These are phyloP conservation scores for Lachancea thermotolerans DNA, from an alignment of 805 yeast genomes.

Conservation along the genomic window DNA sequence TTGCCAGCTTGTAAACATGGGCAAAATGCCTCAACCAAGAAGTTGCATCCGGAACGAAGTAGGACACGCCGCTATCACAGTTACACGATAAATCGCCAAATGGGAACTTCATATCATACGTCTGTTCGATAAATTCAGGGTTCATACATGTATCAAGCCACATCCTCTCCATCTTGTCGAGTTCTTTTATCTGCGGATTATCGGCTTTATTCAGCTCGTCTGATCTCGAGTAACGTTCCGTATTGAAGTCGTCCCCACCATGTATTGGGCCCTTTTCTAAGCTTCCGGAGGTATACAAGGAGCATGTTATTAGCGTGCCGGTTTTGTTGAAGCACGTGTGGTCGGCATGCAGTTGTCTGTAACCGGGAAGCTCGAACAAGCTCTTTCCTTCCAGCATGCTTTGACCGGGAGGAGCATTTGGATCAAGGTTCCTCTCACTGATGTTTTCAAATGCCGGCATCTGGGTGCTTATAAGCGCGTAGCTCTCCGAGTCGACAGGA, in stretches of 20 bases:
- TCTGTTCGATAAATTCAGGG: constrained; percentile 16
- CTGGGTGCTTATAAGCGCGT: not conserved
- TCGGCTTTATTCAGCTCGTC: constrained; percentile 1
- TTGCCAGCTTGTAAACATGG: constrained; percentile 59
- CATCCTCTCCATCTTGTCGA: constrained; percentile 12
- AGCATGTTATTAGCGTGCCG: constrained; percentile 30
- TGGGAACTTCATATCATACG: constrained; percentile 15
- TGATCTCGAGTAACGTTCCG: not conserved
- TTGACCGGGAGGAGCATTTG: constrained; percentile 17
- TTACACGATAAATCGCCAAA: constrained; percentile 48
- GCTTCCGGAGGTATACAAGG: constrained; percentile 27
- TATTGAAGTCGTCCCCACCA: constrained; percentile 14
- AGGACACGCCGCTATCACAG: constrained; percentile 51
- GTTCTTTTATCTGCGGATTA: not conserved
- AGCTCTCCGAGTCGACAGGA: constrained; percentile 1
- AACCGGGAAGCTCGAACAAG: constrained; percentile 30
- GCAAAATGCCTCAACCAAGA: constrained; percentile 81
- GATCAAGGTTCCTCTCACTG: constrained; percentile 18
- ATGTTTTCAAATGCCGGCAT: constrained; percentile 16
- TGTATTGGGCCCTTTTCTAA: constrained; percentile 15
- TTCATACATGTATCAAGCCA: constrained; percentile 18
- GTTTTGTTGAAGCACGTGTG: constrained; percentile 28
- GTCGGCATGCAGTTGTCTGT: constrained; percentile 24
- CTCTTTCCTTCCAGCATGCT: constrained; percentile 25
- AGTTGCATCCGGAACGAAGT: constrained; percentile 66